Evolutionary conservation across 2,329 filamentous ascomycete species (phyloP), one percentile per base, ranked within the genome.

Genomic region (Coniella vitis): DNA sequence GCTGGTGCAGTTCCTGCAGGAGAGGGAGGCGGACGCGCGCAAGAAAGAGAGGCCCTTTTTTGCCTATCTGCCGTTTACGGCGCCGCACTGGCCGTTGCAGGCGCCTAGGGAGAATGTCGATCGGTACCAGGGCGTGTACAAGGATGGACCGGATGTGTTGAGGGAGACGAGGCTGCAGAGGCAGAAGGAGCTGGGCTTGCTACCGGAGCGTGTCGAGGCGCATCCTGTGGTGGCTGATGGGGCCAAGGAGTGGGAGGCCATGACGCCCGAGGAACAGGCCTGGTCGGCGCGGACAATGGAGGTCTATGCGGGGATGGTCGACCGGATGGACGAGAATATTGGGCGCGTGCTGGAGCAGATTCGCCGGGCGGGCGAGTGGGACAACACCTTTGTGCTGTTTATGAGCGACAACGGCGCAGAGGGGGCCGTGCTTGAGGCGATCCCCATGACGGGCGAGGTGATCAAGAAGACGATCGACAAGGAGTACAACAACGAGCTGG

Each of bases 371-470:
- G 76, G 72, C 47, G 79, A 84, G 58, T 67, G 78, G 1, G 79
- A 84, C 54, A 81, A 83, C 59, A 84, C 80, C 2, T 77, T 83
- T 52, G 69, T 84, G 43, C 72, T 75, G 57, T 83, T 84, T 68
- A 75, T 83, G 67, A 78, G 72, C 1, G 79, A 83, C 61, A 83
- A 83, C 53, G 63, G 63, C 3, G 63, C 63, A 21, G 62, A 65
- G 39, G 64, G 60, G 2, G 55, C 50, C 4, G 38, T 51, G 13
- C 49, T 52, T 41, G 59, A 60, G 45, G 58, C 56, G 1, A 35
- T 48, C 4, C 57, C 60, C 4, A 54, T 55, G 19, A 41, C 54
- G 4, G 45, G 52, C 5, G 48, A 48, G 29, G 51, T 49, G 41
- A 56, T 60, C 46, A 53, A 51, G 7, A 51, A 58, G 39, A 45